Base-by-base conservation (phyloP, 1,284 basidiomycete genomes). In the Fomitopsis schrenkii region DNA sequence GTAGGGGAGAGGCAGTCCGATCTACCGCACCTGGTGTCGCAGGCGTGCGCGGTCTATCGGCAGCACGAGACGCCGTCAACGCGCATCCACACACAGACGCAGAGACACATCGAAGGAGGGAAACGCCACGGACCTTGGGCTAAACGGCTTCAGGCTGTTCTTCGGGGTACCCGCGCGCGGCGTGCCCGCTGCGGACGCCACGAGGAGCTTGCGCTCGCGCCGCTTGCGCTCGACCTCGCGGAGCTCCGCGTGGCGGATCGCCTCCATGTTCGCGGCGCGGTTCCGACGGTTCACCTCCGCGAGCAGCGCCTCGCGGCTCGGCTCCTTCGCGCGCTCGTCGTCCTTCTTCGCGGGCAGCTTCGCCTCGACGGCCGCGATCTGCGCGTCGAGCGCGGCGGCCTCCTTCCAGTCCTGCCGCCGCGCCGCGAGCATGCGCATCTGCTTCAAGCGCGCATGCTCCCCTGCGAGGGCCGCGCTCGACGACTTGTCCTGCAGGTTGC, bases 241-340 rank as follows among this genome's bases (percentile, higher is more conserved):
- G 45, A 87, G 71, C 75, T 96, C 94, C 0, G 93, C 90, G 65
- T 85, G 86, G 55, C 90, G 81, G 63, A 95, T 86, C 1, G 85
- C 83, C 67, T 94, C 93, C 63, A 87, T 70, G 62, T 96, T 97
- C 53, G 88, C 86, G 66, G 83, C 85, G 46, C 93, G 83, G 72
- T 98, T 97, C 57, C 93, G 85, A 75, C 95, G 93, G 72, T 96
- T 97, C 62, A 97, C 89, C 71, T 79, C 86, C 19, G 89, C 85
- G 36, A 96, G 81, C 66, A 84, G 76, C 62, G 87, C 86, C 12
- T 62, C 60, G n/a, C 63, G 61, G 48, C 77, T 79, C 64, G 77
- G 75, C 6, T 78, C 74, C 60, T 80, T 78, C 53, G 75, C 76
- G 48, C 65, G 69, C 30, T 3, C 30, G 15, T 57, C 48, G 10